Base-by-base conservation (phyloP, 1,284 basidiomycete genomes). In the Agroathelia rolfsii region DNA sequence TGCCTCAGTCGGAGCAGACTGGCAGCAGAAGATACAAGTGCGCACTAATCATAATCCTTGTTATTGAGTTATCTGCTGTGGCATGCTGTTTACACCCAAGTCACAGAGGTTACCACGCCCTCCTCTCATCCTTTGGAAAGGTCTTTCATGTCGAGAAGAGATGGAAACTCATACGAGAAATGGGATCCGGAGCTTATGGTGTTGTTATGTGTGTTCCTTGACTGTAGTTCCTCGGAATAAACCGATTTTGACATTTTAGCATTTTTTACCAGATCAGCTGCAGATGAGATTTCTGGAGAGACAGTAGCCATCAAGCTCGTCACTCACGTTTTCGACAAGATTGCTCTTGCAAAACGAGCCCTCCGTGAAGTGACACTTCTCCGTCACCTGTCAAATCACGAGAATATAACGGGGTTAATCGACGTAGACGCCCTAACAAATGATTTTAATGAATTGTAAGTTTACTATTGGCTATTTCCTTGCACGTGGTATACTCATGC, bases 261-360 rank as follows among this genome's bases (percentile, higher is more conserved):
- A n/a, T n/a, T n/a, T n/a, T n/a, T n/a, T n/a, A n/a, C n/a, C n/a
- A 87, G 83, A 41, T 88, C 85, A 30, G 89, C 89, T 11, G 81
- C 81, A 35, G 89, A 94, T 52, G 78, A 84, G 44, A 81, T 92
- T 39, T 88, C 86, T 10, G 79, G 84, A 11, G 84, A 92, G 59
- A 86, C 85, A 3, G 85, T 94, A 4, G 89, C 89, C 24, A 87
- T 94, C 53, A 94, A 94, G 58, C 73, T 90, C 47, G 82, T 94
- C 28, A 92, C 87, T 17, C 76, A 86, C 22, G 76, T 92, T 22
- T 88, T 92, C 41, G 89, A 92, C 52, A 92, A 92, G 53, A 65
- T 81, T 10, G 86, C 89, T 47, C 71, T 94, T 15, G 87, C 89
- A 2, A 84, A 90, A 51, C 69, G 89, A 25, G 88, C 86, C 1